Evolutionary conservation across 129 eudicot species (phyloP).

Genomic region (Pseudognaphalium luteoalbum): DNA sequence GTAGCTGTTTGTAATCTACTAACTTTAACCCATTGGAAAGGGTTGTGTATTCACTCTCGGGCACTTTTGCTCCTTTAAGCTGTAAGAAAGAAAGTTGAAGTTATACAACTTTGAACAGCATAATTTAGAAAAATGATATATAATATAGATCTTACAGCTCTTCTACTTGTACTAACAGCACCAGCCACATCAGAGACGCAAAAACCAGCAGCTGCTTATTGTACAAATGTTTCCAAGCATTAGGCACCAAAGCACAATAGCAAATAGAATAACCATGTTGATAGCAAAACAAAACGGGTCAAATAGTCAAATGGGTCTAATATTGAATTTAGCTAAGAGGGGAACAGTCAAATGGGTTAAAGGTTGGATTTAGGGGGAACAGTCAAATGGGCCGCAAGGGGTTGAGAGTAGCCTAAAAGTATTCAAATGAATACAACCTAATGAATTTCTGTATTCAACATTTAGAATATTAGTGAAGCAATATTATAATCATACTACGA

Average conservation of each 20-base stretch:
- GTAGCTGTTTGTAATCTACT: slow-evolving; percentile 32
- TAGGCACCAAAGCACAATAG: slow-evolving; percentile 3
- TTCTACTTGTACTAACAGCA: slow-evolving; percentile 92
- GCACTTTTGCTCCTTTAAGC: slow-evolving; percentile 92
- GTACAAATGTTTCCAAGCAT: slow-evolving; percentile 28
- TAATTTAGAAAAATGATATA: background rate
- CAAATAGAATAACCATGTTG: background rate
- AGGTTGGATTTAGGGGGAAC: too few species aligned
- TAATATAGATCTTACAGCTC: slow-evolving; percentile 71
- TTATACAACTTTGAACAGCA: background rate
- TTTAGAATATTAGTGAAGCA: too few species aligned
- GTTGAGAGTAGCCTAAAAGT: too few species aligned
- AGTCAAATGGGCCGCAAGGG: background rate
- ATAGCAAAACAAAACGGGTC: background rate
- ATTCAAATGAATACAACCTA: too few species aligned
- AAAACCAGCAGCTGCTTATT: slow-evolving; percentile 73
- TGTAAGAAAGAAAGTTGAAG: slow-evolving; percentile 43
- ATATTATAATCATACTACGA: too few species aligned
- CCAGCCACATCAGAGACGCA: slow-evolving; percentile 55
- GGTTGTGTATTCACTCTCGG: slow-evolving; percentile 82
- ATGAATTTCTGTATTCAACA: too few species aligned
- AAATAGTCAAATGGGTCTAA: background rate
- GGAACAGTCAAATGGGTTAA: too few species aligned
- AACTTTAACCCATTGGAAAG: slow-evolving; percentile 95
- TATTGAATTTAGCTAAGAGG: background rate